Evolutionary conservation across 1,284 basidiomycete species (phyloP).

Genomic region (Rhodotorula mucilaginosa): DNA sequence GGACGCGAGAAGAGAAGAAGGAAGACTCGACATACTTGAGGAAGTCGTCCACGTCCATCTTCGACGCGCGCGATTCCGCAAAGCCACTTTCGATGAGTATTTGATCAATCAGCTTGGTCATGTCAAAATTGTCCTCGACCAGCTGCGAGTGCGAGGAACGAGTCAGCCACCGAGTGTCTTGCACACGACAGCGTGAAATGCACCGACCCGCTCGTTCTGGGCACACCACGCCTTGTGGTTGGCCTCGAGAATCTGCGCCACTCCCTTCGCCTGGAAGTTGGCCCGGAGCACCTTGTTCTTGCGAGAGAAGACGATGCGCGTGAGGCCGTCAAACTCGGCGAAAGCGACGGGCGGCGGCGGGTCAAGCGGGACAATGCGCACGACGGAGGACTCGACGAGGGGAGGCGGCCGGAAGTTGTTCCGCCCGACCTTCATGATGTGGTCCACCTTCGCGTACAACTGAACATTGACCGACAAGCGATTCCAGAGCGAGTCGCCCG

Average conservation of each 20-base stretch:
- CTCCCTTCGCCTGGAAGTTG: constrained; percentile 85
- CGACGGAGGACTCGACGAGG: constrained; percentile 87
- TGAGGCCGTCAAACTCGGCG: constrained; percentile 95
- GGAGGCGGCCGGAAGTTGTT: constrained; percentile 97
- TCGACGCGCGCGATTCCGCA: constrained; percentile 69
- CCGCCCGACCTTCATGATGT: constrained; percentile 92
- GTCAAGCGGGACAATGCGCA: constrained; percentile 86
- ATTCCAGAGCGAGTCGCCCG: constrained; percentile 86
- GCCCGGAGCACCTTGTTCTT: constrained; percentile 88
- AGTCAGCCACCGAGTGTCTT: background rate
- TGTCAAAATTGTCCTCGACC: constrained; percentile 66
- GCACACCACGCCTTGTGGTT: constrained; percentile 95
- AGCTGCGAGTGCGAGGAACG: constrained; percentile 51
- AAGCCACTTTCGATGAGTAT: constrained; percentile 68
- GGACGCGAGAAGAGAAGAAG: background rate
- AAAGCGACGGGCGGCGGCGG: constrained; percentile 94
- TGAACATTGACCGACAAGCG: constrained; percentile 95
- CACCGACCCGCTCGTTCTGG: constrained; percentile 56
- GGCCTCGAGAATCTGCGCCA: constrained; percentile 87
- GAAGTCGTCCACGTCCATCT: constrained; percentile 81
- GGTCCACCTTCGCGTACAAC: constrained; percentile 89
- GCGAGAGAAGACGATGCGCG: constrained; percentile 82
- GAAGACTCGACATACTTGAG: constrained; percentile 59
- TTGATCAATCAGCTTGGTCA: constrained; percentile 71
- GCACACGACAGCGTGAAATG: background rate